phyloP scores from a whole-genome alignment of 164 flowering plant species.

The Aristolochia fimbriata region DNA sequence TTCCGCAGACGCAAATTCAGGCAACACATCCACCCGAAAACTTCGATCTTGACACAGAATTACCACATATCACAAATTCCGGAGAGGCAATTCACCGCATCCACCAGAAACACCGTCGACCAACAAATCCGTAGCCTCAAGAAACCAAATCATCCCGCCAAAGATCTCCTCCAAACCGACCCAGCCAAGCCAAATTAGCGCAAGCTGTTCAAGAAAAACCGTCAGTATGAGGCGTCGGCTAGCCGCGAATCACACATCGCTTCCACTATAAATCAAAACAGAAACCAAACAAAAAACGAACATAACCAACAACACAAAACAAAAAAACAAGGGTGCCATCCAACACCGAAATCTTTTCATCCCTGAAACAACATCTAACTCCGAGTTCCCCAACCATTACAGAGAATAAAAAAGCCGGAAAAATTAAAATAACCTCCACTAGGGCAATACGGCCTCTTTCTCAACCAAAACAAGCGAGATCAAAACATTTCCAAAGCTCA shows the following conservation, averaged over 20 bases:
- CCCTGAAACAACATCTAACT: background rate
- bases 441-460: background rate
- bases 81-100: background rate
- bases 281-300: background rate
- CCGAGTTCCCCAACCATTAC: background rate
- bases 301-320: background rate
- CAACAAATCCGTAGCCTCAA: background rate
- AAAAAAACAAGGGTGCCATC: background rate
- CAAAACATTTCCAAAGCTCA: background rate
- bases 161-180: background rate
- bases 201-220: background rate
- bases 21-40: no score
- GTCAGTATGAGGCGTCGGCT: background rate
- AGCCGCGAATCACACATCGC: background rate
- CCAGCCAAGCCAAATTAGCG: background rate
- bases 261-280: background rate
- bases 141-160: background rate
- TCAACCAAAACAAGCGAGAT: background rate
- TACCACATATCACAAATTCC: background rate
- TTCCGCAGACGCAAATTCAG: background rate
- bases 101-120: background rate
- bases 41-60: background rate
- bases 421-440: background rate
- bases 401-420: background rate
- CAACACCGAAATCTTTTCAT: background rate